Conservation (phyloP, 805 yeast species). For the Hanseniaspora thailandica region DNA sequence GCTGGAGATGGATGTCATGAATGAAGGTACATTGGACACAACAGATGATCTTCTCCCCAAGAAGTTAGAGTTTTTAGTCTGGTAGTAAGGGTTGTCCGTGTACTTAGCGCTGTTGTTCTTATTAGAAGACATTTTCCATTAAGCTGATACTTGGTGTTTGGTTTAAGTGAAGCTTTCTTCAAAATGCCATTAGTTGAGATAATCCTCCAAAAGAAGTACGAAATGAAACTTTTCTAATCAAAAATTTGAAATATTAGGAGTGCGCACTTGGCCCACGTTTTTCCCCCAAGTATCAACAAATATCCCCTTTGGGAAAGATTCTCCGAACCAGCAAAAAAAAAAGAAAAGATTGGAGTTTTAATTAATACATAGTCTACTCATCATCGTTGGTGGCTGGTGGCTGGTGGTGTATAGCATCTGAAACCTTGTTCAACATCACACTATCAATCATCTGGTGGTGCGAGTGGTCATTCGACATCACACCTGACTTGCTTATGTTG, state of each 20-base stretch:
- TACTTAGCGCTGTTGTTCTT: not conserved
- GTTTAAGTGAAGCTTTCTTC: too few species aligned
- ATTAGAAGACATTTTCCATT: not conserved
- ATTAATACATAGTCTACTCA: not conserved
- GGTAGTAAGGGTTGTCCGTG: constrained; percentile 8
- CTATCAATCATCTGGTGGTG: constrained; percentile 9
- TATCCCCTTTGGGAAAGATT: not conserved
- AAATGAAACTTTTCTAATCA: too few species aligned
- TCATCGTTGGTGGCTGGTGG: not conserved
- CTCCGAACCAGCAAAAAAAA: not conserved
- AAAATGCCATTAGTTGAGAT: too few species aligned
- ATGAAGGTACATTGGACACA: not conserved
- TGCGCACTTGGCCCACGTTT: too few species aligned
- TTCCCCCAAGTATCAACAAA: too few species aligned
- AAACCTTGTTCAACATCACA: constrained; percentile 6
- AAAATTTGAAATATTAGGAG: too few species aligned
- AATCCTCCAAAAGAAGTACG: too few species aligned
- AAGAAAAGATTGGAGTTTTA: not conserved
- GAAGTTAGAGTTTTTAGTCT: not conserved
- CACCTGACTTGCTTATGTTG: constrained; percentile 11
- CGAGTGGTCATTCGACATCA: not conserved
- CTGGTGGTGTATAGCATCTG: constrained; percentile 10
- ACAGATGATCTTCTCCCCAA: constrained; percentile 5
- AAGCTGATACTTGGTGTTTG: not conserved
- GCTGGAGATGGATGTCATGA: not conserved